phyloP scores from a whole-genome alignment of 1,284 basidiomycete genomes.

The Boletus sp. region DNA sequence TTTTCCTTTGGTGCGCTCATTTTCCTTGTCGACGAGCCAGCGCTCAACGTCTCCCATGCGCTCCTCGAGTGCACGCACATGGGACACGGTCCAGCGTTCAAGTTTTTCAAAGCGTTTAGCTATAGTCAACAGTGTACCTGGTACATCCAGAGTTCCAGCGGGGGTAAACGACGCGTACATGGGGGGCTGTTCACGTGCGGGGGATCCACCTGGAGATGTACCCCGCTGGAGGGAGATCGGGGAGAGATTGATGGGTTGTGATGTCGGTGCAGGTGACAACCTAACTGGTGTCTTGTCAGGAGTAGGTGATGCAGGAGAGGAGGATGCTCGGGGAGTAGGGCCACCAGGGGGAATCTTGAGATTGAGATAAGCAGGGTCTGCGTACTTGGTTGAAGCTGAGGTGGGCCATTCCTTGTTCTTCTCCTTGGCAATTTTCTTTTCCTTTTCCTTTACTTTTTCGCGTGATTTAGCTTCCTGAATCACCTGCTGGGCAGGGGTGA shows the following conservation, averaged over 20 bases:
- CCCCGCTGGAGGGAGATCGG: conserved; percentile 35
- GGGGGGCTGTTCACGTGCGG: conserved; percentile 58
- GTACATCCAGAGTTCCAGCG: conserved; percentile 66
- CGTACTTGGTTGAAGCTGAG: conserved; percentile 45
- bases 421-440: conserved; percentile 47
- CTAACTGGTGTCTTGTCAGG: conserved; percentile 55
- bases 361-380: conserved; percentile 52
- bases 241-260: conserved; percentile 32
- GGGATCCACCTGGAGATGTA: conserved; percentile 47
- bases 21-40: conserved; percentile 77
- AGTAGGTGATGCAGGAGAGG: conserved; percentile 53
- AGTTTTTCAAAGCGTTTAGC: conserved; percentile 66
- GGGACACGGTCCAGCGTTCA: conserved; percentile 80
- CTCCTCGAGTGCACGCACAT: conserved; percentile 76
- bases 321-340: conserved; percentile 39
- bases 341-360: conserved; percentile 42
- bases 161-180: conserved; percentile 69
- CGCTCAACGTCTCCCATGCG: conserved; percentile 80
- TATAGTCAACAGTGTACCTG: conserved; percentile 54
- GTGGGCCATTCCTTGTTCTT: conserved; percentile 56
- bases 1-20: conserved; percentile 36
- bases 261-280: conserved; percentile 41
- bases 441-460: conserved; percentile 40
- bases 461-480: conserved; percentile 66
- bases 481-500: conserved; percentile 77